Evolutionary conservation across 306 rosid genomes (phyloP), one percentile per base, ranked within the genome.

Genomic region (Sindora glabra): DNA sequence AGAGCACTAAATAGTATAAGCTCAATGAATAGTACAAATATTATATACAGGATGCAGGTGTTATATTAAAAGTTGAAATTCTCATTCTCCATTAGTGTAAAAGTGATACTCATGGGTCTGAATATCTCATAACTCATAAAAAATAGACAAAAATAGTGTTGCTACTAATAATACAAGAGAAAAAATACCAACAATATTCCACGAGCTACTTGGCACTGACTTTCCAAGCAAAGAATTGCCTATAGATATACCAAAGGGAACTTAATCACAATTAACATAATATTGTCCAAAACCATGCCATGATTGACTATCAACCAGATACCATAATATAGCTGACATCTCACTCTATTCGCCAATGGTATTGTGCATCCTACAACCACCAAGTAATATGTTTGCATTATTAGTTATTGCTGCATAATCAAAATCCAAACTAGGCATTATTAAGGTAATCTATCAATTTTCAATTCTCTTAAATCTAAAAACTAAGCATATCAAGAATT

Each of bases 231-330:
- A n/a, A 16, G 83, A 73, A 45, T 40, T 63, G 16, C 75, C 58
- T 6, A 57, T 40, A 48, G 59, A 62, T 66, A 81, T 47, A 42
- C 77, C 87, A 23, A 81, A 59, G 15, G 79, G 46, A 17, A 71
- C 62, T 83, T 83, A 81, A 48, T 77, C 87, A 46, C 87, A 92
- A 78, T 78, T 52, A 30, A 92, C 57, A 13, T 96, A 75, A 65
- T 77, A 92, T 85, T 92, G 98, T 38, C 88, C 96, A 8, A 96
- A 86, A 10, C 90, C 96, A 65, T 74, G 94, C 98, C 98, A 92
- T 24, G 98, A 83, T 21, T 83, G 54, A 51, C 74, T 82, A 56
- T 83, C 92, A 29, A 74, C 71, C 5, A 96, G 98, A 67, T 86
- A 88, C 98, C 98, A 92, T 71, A 88, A 86, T 77, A 90, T 96